phyloP scores from a whole-genome alignment of 768 basidiomycete genomes.

The Tulasnella sp. region DNA sequence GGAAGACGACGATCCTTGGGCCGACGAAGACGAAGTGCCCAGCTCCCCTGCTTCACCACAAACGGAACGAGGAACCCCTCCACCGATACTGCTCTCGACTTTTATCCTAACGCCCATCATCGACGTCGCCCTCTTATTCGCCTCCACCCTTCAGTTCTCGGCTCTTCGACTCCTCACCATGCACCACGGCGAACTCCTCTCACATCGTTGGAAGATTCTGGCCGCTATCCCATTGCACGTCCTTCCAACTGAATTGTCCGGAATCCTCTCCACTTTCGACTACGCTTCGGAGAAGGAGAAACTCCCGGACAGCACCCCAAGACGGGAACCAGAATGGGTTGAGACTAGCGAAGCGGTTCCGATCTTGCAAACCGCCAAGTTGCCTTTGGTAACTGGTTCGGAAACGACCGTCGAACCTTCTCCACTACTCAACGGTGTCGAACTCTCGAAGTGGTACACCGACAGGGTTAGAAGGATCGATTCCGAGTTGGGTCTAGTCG shows the following conservation, averaged over 20 bases:
- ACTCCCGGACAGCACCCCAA: conserved; percentile 1
- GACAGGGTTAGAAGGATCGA: conserved; percentile 51
- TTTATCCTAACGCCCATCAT: conserved; percentile 55
- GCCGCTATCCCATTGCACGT: conserved; percentile 64
- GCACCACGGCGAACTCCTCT: conserved; percentile 55
- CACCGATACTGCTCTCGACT: conserved; percentile 41
- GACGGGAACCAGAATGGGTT: conserved; percentile 12
- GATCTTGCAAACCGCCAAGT: background rate
- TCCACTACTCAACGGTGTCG: conserved; percentile 33
- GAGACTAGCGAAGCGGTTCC: conserved; percentile 3
- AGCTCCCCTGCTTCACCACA: conserved; percentile 13
- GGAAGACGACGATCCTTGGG: conserved; percentile 42
- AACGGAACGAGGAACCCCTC: conserved; percentile 16
- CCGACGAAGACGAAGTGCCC: conserved; percentile 42
- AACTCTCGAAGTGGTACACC: conserved; percentile 67
- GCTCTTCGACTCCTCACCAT: conserved; percentile 47
- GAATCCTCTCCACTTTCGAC: conserved; percentile 49
- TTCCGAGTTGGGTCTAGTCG: conserved; percentile 57
- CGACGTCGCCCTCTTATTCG: conserved; percentile 51
- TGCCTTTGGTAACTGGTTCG: background rate
- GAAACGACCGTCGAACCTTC: conserved; percentile 6
- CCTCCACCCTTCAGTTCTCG: conserved; percentile 45
- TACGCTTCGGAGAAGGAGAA: conserved; percentile 34
- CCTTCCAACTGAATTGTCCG: conserved; percentile 47
- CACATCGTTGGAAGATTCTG: conserved; percentile 56